Evolutionary conservation across 2,329 filamentous ascomycete species (phyloP), one percentile per base, ranked within the genome.

Genomic region (Berkeleyomyces basicola): DNA sequence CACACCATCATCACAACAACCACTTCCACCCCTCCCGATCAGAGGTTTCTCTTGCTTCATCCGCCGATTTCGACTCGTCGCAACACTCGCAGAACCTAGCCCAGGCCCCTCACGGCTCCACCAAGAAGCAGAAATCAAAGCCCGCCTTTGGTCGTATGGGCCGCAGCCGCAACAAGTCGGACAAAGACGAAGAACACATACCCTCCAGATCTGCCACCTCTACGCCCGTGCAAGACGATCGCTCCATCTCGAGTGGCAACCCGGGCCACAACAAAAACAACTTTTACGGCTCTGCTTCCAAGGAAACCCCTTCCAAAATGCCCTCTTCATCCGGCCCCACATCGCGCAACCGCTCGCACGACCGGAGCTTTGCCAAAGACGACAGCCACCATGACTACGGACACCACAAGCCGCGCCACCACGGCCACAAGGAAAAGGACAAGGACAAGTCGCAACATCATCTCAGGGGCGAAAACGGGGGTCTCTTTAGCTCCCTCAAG

Each of bases 401-500:
- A 47, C 37, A 57, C 16, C 53, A 63, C 11, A 47, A 59, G 31
- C 55, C 47, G 43, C 55, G 49, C 36, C 55, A 55, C 10, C 44
- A 63, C 74, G 70, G 69, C 31, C 73, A 74, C 57, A 74, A 74
- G 59, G 79, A 80, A 61, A 78, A 73, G 69, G 74, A 80, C 72
- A 72, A 72, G 71, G 73, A 60, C 62, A 78, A 74, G 69, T 75
- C 71, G 67, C 81, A 77, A 68, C 75, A 37, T 78, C 80, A 1
- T 81, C 82, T 0, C 75, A 58, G 58, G 39, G 59, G 63, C 23
- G 63, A 64, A n/a, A 64, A 64, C 14, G 57, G 60, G 14, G 63
- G 63, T 1, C 83, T 93, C 62, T 82, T 93, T 69, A 87, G 81
- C 66, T 89, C 86, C 63, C 75, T 93, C 55, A 87, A 86, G 67